Base-by-base conservation (phyloP, 306 rosid species). In the Vigna trinervia region DNA sequence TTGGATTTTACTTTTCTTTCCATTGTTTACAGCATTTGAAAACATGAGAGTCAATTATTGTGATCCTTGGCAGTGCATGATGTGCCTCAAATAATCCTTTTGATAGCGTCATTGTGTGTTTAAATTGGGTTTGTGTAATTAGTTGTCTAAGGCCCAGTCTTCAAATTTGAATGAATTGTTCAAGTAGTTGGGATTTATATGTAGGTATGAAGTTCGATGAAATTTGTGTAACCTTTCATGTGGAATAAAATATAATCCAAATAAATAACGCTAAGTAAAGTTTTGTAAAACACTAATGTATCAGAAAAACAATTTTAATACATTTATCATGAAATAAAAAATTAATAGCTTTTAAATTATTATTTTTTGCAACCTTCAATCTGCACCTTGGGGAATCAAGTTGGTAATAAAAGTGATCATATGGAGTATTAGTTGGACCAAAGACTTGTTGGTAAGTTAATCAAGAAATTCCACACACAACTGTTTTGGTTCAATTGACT, bases 91-190 rank as follows among this genome's bases (percentile, higher is more conserved):
- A 66, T 38, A 41, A 60, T 61, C 53, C 38, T 76, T 71, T 47
- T 47, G 53, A 47, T 73, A 45, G 53, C 13, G 6, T 68, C 5
- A 32, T 80, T 68, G 69, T 71, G 63, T 34, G 67, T 61, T 78
- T 54, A 30, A 46, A 59, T 79, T 30, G 59, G 81, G 43, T 39
- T 32, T 52, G 28, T 78, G 63, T 59, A 71, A 71, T 38, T 59
- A 70, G 56, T 60, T 61, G 65, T 36, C 52, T 50, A 6, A 50
- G 34, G 15, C 41, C 20, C n/a, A 12, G 15, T 41, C 53, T 41
- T 67, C 6, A 43, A 77, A 73, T 66, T 58, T 28, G 75, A 28
- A 54, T 73, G 1, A 41, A 64, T 67, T 66, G 58, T 14, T 65
- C 12, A 34, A 4, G 53, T 76, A 5, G 23, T 36, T 64, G 32